A percentile compares a stretch with the other conserved stretches of the same genome.
phyloP scores from a whole-genome alignment of 129 eudicot genomes.

The Dittrichia graveolens region DNA sequence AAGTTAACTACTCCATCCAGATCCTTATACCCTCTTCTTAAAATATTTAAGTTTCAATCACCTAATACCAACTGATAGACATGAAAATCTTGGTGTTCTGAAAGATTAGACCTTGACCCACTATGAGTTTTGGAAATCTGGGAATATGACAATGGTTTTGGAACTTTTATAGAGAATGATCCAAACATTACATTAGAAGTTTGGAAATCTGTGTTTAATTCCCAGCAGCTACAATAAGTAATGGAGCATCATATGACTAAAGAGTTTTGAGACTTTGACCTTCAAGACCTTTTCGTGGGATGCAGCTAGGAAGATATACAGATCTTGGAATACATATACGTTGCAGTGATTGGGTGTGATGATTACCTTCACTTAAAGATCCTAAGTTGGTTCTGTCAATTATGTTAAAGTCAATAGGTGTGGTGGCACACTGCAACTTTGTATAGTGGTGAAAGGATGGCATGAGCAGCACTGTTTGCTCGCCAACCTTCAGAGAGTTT shows the following conservation, averaged over 20 bases:
- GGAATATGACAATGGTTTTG: too few relatives aligned
- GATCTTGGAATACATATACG: neutral
- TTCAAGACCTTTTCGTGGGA: neutral
- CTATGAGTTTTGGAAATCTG: too few relatives aligned
- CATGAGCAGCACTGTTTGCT: slow-evolving; percentile 65
- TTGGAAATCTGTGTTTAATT: neutral
- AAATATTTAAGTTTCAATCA: slow-evolving; percentile 4
- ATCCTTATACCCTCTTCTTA: neutral
- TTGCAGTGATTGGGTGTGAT: slow-evolving; percentile 14
- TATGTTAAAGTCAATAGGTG: slow-evolving; percentile 60
- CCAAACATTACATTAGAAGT: slow-evolving; percentile 18
- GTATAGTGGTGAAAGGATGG: slow-evolving; percentile 64
- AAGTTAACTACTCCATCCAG: neutral
- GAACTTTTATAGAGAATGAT: neutral
- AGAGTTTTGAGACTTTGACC: neutral
- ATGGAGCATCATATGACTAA: slow-evolving; percentile 5
- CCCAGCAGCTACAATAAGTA: neutral
- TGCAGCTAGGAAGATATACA: slow-evolving; percentile 15
- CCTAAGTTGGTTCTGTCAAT: slow-evolving; percentile 77
- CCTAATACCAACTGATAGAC: neutral
- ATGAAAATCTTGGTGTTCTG: slow-evolving; percentile 3
- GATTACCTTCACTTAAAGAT: slow-evolving; percentile 83
- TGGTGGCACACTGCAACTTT: slow-evolving; percentile 52
- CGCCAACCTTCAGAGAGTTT: slow-evolving; percentile 63
- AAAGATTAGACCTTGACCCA: slow-evolving; percentile 4